Base-by-base conservation (phyloP, 1,284 basidiomycete species). In the Sparassis latifolia region DNA sequence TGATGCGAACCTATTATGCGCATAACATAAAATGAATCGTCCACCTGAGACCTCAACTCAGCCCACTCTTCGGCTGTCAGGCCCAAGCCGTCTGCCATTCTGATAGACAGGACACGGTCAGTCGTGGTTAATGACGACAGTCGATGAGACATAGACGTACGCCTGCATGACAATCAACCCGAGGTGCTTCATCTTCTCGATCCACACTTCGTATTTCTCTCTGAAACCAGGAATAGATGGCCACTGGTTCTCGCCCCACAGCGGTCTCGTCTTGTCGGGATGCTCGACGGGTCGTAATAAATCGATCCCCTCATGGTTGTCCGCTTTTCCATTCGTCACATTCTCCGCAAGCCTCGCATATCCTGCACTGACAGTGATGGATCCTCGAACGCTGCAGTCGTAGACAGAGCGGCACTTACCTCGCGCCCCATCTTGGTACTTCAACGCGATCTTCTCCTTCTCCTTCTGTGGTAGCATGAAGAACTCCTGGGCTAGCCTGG, bases 11-110 rank as follows among this genome's bases (percentile, higher is more conserved):
- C 89, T 52, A 92, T 88, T 2, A 86, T 71, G 3, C 92, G 77
- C 86, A 92, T 85, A 5, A 84, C 80, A 92, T 92, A 94, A 62
- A 94, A 95, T 55, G 82, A 84, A 58, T 92, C 80, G 55, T 90
- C 80, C 0, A 92, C 82, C 61, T 85, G 77, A 28, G 66, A 63
- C 30, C 76, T 77, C 47, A 93, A 70, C 0, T 78, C 76, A 29
- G 70, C 53, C 85, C 87, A 89, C 64, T 94, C 91, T 2, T 79
- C 77, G 0, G 65, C 54, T 3, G 74, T 75, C 81, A 91, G 79
- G 4, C 85, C 86, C 5, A 94, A 69, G 2, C 91, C 92, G 53
- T 76, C 70, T 1, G 87, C 81, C 86, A 93, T 92, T 9, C 86
- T 92, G 50, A 33, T n/a, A 42, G 12, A 6, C 12, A 4, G 33